Percentiles rank a stretch among this genome's conserved stretches.
Conservation (phyloP, 2,329 filamentous ascomycete species). For the Cladosporium sp. region DNA sequence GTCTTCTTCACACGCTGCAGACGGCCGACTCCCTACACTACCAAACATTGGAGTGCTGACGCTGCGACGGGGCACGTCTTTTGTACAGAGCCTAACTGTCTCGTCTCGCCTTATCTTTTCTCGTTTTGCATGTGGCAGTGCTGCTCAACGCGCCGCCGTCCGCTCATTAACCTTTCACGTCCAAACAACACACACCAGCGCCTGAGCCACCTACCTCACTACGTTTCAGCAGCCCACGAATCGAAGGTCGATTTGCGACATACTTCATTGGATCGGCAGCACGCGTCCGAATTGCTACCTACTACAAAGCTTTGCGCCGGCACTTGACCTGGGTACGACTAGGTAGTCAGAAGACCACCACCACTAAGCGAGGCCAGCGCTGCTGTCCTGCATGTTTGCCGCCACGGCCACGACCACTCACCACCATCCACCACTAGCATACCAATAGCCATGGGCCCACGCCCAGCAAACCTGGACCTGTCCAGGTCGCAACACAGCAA, state of each 20-base stretch:
- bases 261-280: background rate
- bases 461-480: constrained; percentile 28
- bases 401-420: background rate
- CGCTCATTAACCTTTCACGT: background rate
- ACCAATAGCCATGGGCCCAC: constrained; percentile 31
- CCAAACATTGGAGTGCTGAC: background rate
- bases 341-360: background rate
- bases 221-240: background rate
- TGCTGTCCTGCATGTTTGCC: constrained; percentile 4
- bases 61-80: background rate
- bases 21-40: background rate
- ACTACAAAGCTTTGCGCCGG: background rate
- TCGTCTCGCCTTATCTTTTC: background rate
- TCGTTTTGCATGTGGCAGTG: constrained; percentile 16
- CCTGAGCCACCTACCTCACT: background rate
- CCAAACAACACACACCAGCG: constrained; percentile 7
- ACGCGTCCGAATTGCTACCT: background rate
- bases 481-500: constrained; percentile 17
- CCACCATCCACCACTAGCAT: background rate
- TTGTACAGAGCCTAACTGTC: background rate
- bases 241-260: background rate
- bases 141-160: constrained; percentile 16
- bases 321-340: no score
- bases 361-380: background rate
- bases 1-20: constrained; percentile 8